Percentiles rank a stretch among this genome's conserved stretches.
phyloP scores from a whole-genome alignment of 2,329 filamentous ascomycete genomes.

The Allantophomopsis cytisporea region DNA sequence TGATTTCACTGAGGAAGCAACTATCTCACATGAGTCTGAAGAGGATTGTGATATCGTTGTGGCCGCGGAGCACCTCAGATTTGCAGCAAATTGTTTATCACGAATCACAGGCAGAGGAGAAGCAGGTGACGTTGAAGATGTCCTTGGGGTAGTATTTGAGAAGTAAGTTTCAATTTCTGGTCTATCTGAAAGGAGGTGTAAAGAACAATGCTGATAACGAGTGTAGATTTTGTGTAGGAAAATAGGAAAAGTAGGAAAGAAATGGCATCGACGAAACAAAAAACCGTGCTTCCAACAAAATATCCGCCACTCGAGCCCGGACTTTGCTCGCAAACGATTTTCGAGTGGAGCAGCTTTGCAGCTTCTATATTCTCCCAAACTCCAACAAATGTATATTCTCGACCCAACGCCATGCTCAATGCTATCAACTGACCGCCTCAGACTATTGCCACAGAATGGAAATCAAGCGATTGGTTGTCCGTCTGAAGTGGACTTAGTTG shows the following conservation, averaged over 20 bases:
- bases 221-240: conserved; percentile 2
- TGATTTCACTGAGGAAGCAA: conserved; percentile 53
- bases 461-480: no score
- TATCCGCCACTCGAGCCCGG: no score
- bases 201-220: not conserved
- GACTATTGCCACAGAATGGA: no score
- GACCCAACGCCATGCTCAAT: no score
- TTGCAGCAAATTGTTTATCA: conserved; percentile 67
- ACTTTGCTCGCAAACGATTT: no score
- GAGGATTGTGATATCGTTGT: conserved; percentile 69
- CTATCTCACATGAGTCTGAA: conserved; percentile 14
- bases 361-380: no score
- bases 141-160: conserved; percentile 93
- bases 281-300: no score
- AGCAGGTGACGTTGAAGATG: conserved; percentile 83
- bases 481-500: conserved; percentile 7
- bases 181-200: not conserved
- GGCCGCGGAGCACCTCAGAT: conserved; percentile 77
- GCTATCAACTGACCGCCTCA: no score
- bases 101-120: conserved; percentile 80
- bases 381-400: no score
- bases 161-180: conserved; percentile 40
- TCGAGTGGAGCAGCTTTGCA: no score
- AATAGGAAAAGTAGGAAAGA: not conserved
- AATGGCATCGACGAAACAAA: no score